Base-by-base conservation (phyloP, 169 alveolate genomes). In the Eimeria sp. region DNA sequence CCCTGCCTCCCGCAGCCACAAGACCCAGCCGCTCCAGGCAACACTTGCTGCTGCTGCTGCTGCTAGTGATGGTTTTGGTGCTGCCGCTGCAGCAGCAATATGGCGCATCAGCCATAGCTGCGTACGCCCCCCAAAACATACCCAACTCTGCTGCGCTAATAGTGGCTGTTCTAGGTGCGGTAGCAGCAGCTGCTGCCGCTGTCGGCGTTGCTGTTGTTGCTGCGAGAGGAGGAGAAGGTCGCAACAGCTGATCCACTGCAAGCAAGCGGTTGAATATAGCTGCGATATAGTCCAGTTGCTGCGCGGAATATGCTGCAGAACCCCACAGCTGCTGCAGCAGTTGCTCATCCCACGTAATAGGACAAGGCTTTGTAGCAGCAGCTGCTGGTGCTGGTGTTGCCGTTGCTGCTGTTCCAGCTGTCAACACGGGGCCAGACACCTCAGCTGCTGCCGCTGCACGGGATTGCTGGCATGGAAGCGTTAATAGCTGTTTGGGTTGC, bases 281-380 rank as follows among this genome's bases (percentile, higher is more conserved):
- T 10, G 90, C 72, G 13, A 82, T 49, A 25, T 82, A 82, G 20
- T 82, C 90, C 9, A 82, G 90, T 49, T 82, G 90, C 90, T 82
- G 73, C 73, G 25, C 90, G 47, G 30, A n/a, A 54, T 82, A 82
- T 47, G 73, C 72, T 40, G 72, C 73, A 7, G 49, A 45, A 7
- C 49, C 4, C 90, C 90, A 82, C 49, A 82, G 57, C 90, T 54
- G 67, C 72, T 82, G 90, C 90, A 82, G 90, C 90, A 51, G 90
- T 51, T 18, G 27, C 22, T 61, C 40, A 20, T 51, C 73, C 90
- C 90, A 82, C 22, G n/a, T 51, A 47, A 82, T 51, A 18, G 73
- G 30, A 54, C 90, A 82, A 25, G 90, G 67, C 9, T 20, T 65
- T n/a, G 67, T 5, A 10, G 70, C 90, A 49, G 73, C 72, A 20